Evolutionary conservation across 1,139 yeast genomes (phyloP).

Genomic region (Zygosaccharomyces pseudobailii): DNA sequence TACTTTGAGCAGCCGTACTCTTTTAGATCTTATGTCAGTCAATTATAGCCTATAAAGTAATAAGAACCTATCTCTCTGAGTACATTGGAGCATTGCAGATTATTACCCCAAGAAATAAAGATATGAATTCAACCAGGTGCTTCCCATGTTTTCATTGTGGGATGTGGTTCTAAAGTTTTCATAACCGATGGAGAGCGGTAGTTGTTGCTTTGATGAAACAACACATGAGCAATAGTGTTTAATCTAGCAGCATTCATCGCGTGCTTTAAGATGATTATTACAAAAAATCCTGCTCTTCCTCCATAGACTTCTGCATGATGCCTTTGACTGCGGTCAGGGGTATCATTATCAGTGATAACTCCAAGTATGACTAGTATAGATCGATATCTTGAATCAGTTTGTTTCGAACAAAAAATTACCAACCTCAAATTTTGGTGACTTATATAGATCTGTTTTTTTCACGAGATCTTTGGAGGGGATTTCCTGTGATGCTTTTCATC

Average conservation of each 20-base stretch:
- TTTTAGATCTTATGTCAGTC: too few relatives aligned
- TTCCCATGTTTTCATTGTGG: conserved; percentile 19
- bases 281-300: conserved; percentile 21
- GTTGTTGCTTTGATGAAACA: conserved; percentile 35
- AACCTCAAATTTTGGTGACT: too few relatives aligned
- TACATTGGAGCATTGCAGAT: conserved; percentile 41
- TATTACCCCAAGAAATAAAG: conserved; percentile 34
- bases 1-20: too few relatives aligned
- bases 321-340: conserved; percentile 32
- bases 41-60: too few relatives aligned
- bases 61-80: conserved; percentile 33
- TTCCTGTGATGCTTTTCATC: conserved; percentile 24
- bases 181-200: conserved; percentile 36
- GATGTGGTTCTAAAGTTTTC: conserved; percentile 31
- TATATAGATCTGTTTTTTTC: too few relatives aligned
- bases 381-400: too few relatives aligned
- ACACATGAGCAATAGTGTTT: conserved; percentile 23
- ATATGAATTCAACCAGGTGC: conserved; percentile 22
- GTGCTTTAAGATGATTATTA: conserved; percentile 37
- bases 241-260: conserved; percentile 36
- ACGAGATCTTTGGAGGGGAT: conserved; percentile 27
- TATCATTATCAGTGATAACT: conserved; percentile 40
- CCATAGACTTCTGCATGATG: conserved; percentile 32
- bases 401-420: too few relatives aligned
- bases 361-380: conserved; percentile 38